Percentiles rank a stretch among this genome's conserved stretches.
Conservation (phyloP, 768 basidiomycete genomes). For the Tubosaeta brunneosetosa region DNA sequence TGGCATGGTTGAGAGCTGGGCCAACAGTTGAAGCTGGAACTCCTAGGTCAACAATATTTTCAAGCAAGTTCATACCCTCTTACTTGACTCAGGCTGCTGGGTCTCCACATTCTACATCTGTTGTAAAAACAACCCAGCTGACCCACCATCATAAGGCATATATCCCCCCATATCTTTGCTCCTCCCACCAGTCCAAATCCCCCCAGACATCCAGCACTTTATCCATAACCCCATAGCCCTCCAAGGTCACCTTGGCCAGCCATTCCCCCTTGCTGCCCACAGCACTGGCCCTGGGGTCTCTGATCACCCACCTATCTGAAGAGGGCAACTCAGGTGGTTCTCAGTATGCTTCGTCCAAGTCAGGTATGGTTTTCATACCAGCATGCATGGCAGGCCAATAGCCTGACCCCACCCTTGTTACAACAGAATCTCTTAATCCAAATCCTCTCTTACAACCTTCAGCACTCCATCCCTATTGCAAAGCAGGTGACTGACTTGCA, state of each 20-base stretch:
- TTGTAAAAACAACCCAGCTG: slow-evolving; percentile 7
- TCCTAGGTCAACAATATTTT: slow-evolving; percentile 26
- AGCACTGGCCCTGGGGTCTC: background rate
- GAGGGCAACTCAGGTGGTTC: too few species aligned
- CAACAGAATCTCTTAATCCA: too few species aligned
- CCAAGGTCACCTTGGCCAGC: background rate
- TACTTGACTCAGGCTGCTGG: slow-evolving; percentile 2
- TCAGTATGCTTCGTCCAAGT: too few species aligned
- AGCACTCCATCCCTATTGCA: too few species aligned
- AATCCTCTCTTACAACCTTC: too few species aligned
- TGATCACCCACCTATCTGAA: too few species aligned
- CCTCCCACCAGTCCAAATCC: background rate
- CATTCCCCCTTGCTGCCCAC: background rate
- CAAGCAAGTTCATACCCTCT: slow-evolving; percentile 14
- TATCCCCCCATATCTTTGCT: background rate
- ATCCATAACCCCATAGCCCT: background rate
- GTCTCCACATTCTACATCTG: slow-evolving; percentile 10
- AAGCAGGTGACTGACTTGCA: too few species aligned
- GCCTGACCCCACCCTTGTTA: too few species aligned
- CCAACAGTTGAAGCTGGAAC: slow-evolving; percentile 29
- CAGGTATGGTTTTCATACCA: too few species aligned
- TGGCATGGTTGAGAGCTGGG: slow-evolving; percentile 37
- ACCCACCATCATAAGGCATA: background rate
- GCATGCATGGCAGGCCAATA: too few species aligned
- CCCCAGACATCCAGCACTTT: background rate